Base-by-base conservation (phyloP, 2,329 filamentous ascomycete species). In the Fusarium neocosmosporiellum region DNA sequence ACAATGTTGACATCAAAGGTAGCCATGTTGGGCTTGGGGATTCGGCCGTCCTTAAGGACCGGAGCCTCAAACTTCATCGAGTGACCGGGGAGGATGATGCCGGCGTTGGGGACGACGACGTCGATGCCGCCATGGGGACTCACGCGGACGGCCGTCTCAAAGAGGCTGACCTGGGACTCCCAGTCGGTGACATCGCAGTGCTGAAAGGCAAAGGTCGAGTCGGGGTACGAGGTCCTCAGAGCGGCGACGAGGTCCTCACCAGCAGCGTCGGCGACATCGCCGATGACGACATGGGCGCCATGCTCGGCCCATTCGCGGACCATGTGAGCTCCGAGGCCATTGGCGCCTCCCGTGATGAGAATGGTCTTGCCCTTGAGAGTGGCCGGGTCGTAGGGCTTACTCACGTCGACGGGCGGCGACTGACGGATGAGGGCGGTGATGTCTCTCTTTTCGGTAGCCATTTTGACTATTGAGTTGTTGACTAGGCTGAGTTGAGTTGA, bases 171-270 rank as follows among this genome's bases (percentile, higher is more conserved):
- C 77, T 93, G 91, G 7, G 87, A 88, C 48, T 89, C 82, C 90
- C 90, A 93, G 70, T 87, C 84, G 2, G 88, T 89, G 11, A 93
- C 91, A 80, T 93, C 88, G 83, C 89, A 91, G 74, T 87, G 84
- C 59, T 90, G 81, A 77, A 88, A 92, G 76, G 88, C 83, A 67
- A 89, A 86, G 29, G 86, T 71, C 78, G 82, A 34, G 79, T 83
- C 67, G 77, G 77, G 78, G 55, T 82, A 69, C 16, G 65, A 78
- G 46, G 82, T 76, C 46, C 86, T 84, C 41, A 92, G 80, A 31
- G 87, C 83, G 14, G 87, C 86, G 10, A 89, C 86, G 27, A 93
- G 83, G 24, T 83, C 79, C 71, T 89, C 84, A 27, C 90, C 91
- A 11, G 83, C 84, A 20, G 80, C 71, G 65, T 86, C 83, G 76